Conservation (phyloP, 768 basidiomycete genomes). For the Russula emetica region DNA sequence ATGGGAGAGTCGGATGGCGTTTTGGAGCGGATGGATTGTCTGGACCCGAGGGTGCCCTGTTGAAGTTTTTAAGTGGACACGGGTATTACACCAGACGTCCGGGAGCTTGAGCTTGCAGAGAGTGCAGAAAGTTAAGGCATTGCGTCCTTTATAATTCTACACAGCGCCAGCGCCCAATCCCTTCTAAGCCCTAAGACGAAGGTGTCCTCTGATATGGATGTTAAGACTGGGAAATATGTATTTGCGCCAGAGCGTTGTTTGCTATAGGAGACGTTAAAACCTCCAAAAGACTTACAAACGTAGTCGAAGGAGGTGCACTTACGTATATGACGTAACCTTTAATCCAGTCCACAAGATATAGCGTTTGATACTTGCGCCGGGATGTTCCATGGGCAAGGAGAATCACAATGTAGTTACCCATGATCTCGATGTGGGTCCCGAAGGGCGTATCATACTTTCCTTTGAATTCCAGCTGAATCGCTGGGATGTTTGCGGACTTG, state of each 20-base stretch:
- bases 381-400: slow-evolving; percentile 9
- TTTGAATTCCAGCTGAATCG: slow-evolving; percentile 4
- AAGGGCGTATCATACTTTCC: background rate
- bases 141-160: background rate
- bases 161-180: slow-evolving; percentile 20
- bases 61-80: background rate
- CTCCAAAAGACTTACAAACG: background rate
- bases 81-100: background rate
- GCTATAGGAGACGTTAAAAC: slow-evolving; percentile 2
- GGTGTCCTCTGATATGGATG: slow-evolving; percentile 16
- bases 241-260: background rate
- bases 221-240: slow-evolving; percentile 12
- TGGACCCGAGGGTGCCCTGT: background rate
- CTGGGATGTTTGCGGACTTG: background rate
- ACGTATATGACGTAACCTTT: slow-evolving; percentile 11
- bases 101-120: slow-evolving; percentile 21
- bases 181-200: slow-evolving; percentile 8
- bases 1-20: slow-evolving; percentile 11
- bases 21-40: background rate
- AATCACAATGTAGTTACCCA: slow-evolving; percentile 12
- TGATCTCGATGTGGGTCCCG: slow-evolving; percentile 1
- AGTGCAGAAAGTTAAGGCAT: background rate
- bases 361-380: background rate
- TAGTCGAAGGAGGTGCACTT: background rate
- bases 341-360: slow-evolving; percentile 17